Conservation (phyloP, 78 protist genomes). For the Dictyostelium capitatum region DNA sequence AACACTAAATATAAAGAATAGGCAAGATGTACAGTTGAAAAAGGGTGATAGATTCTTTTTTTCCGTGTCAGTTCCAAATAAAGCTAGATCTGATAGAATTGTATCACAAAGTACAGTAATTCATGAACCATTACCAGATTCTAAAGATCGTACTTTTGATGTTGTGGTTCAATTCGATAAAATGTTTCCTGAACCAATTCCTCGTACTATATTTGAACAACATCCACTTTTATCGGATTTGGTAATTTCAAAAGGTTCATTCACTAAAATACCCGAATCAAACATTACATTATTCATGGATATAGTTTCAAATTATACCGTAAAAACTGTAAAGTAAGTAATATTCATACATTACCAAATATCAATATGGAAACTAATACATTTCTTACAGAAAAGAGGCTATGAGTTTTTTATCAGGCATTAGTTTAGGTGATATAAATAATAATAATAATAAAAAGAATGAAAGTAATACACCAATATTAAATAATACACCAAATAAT, state of each 20-base stretch:
- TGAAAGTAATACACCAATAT: not conserved
- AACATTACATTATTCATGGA: constrained; percentile 34
- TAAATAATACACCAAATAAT: not conserved
- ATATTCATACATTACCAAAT: too few relatives aligned
- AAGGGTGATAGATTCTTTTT: constrained; percentile 62
- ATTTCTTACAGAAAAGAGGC: constrained; percentile 78
- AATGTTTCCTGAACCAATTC: constrained; percentile 54
- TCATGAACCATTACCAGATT: constrained; percentile 17
- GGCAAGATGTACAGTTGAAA: constrained; percentile 7
- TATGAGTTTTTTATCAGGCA: constrained; percentile 54
- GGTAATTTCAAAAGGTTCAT: constrained; percentile 15
- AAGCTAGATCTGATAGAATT: constrained; percentile 25
- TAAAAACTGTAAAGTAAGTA: constrained; percentile 18
- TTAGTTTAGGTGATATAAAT: constrained; percentile 25
- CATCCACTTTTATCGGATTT: constrained; percentile 14
- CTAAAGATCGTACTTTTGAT: not conserved
- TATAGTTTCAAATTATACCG: not conserved
- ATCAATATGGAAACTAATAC: too few relatives aligned
- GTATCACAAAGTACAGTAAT: constrained; percentile 29
- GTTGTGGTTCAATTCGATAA: constrained; percentile 27
- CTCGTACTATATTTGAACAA: not conserved
- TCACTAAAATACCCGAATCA: constrained; percentile 29
- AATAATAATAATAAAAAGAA: not conserved
- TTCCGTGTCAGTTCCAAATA: not conserved
- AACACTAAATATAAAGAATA: constrained; percentile 25